Evolutionary conservation across 768 basidiomycete genomes (phyloP).

Genomic region (Trametes gibbosa): DNA sequence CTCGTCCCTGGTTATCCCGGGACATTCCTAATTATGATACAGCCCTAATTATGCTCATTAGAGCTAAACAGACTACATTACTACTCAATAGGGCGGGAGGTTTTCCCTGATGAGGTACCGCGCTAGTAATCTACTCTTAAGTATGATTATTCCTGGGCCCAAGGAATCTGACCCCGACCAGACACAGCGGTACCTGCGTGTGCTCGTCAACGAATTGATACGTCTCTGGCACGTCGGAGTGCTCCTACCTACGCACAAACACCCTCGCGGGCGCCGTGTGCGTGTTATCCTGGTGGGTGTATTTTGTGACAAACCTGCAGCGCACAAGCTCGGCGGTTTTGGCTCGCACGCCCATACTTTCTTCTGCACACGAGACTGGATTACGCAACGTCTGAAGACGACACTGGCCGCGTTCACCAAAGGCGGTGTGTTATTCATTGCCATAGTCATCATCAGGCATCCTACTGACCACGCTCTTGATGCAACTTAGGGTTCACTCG

Average conservation of each 20-base stretch:
- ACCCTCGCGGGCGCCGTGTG: constrained; percentile 28
- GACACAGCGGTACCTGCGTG: neutral
- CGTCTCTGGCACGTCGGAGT: constrained; percentile 6
- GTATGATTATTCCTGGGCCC: constrained; percentile 12
- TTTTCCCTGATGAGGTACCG: too few relatives aligned
- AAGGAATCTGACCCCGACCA: constrained; percentile 11
- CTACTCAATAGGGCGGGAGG: too few relatives aligned
- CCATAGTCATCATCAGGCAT: neutral
- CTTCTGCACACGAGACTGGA: constrained; percentile 38
- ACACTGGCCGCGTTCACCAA: constrained; percentile 21
- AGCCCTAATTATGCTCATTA: too few relatives aligned
- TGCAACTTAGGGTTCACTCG: constrained; percentile 8
- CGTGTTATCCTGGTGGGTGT: constrained; percentile 34
- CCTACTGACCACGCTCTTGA: neutral
- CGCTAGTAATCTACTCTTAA: neutral
- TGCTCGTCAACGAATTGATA: constrained; percentile 5
- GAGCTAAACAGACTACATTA: too few relatives aligned
- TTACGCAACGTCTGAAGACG: constrained; percentile 26
- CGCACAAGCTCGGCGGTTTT: constrained; percentile 34
- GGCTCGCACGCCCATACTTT: constrained; percentile 31
- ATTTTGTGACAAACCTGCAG: constrained; percentile 39
- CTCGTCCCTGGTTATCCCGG: too few relatives aligned
- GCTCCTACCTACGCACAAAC: neutral
- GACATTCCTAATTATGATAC: too few relatives aligned
- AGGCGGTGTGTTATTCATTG: constrained; percentile 13